Percentiles rank a stretch among this genome's conserved stretches.
Conservation (phyloP, 176 grass and related monocot species). For the Carex scoparia region DNA sequence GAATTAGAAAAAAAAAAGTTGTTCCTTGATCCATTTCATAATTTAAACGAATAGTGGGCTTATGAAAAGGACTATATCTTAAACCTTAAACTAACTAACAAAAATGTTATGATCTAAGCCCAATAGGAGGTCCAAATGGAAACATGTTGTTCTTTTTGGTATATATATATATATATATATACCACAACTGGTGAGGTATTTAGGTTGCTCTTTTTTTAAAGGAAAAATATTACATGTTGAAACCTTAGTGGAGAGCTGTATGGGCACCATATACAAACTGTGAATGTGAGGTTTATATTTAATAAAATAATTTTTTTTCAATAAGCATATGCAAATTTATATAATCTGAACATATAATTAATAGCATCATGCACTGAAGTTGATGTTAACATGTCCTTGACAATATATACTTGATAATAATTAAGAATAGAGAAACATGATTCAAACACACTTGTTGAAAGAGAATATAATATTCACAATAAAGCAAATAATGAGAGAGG, state of each 20-base stretch:
- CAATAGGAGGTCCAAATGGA: not conserved
- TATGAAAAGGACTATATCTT: not conserved
- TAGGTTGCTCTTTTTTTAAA: not conserved
- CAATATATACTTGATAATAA: not conserved
- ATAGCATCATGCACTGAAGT: not conserved
- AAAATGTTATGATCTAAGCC: not conserved
- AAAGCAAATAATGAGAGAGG: not conserved
- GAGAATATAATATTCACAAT: not conserved
- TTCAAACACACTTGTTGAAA: not conserved
- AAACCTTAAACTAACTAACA: not conserved
- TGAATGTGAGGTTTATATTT: not conserved
- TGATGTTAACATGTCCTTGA: not conserved
- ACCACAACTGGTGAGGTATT: not conserved
- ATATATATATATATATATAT: conserved; percentile 3
- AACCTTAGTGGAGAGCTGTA: not conserved
- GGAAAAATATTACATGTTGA: not conserved
- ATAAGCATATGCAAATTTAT: not conserved
- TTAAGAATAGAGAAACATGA: not conserved
- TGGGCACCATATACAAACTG: not conserved
- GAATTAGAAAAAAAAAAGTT: not conserved
- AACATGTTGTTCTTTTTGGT: not conserved
- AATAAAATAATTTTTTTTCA: not conserved
- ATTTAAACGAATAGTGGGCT: not conserved
- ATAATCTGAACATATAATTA: not conserved
- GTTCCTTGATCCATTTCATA: not conserved